Evolutionary conservation across 176 grass and related monocot genomes (phyloP), one percentile per base, ranked within the genome.

Genomic region (Bolboschoenus planiculmis): DNA sequence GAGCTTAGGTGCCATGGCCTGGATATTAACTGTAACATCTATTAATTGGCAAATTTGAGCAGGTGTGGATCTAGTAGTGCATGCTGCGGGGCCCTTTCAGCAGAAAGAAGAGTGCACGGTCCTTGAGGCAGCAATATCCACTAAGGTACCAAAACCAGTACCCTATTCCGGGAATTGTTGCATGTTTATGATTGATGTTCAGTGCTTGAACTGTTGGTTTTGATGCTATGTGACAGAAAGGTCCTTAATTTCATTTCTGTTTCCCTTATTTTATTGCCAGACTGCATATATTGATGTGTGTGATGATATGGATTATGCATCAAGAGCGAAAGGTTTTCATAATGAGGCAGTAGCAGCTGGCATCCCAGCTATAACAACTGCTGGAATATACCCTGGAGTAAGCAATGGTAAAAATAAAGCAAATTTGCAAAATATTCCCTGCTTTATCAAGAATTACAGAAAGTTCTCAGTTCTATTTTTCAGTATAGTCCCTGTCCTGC

Each of bases 371-470:
- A 79, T 97, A 82, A 97, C 90, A 85, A 94, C 95, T 61, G 90
- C 88, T 14, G 95, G 95, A 87, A 97, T 97, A 78, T 97, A 94
- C 88, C 92, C 95, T 75, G 95, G 95, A 90, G 88, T 97, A 27
- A 97, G 95, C 95, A 97, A 94, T 85, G 87, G 95, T 94, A 57
- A 77, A 68, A 31, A 20, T 20, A 53, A 73, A 47, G 23, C 33
- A 66, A 66, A 66, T 43, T 71, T 4, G 8, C 35, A 21, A 9
- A 68, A 39, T 42, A 68, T n/a, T 68, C 34, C 34, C 35, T 23
- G 16, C 7, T 40, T 68, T 68, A 68, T 11, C 7, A 68, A 42
- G 63, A 67, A 39, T n/a, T 21, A 15, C 3, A 37, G 64, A 67
- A 61, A 68, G 15, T 20, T 36, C 16, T 68, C 16, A 7, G 31